Conservation (phyloP, 345 rosid species). For the Populus ilicifolia region DNA sequence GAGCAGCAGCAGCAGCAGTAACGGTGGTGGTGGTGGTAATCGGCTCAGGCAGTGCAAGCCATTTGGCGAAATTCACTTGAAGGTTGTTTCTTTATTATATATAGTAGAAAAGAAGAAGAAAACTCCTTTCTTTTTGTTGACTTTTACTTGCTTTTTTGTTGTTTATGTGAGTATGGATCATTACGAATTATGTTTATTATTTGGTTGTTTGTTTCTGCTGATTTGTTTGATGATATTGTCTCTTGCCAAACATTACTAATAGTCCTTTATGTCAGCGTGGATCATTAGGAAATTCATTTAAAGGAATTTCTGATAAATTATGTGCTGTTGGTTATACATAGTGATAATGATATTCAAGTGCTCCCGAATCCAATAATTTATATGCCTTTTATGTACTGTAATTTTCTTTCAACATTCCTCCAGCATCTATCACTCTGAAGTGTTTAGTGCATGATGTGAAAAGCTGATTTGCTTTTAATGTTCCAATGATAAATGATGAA, state of each 20-base stretch:
- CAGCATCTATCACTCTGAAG: neutral
- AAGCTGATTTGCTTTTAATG: too few relatives aligned
- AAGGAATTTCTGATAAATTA: neutral
- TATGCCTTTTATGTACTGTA: neutral
- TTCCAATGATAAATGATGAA: neutral
- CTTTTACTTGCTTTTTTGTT: conserved; percentile 4
- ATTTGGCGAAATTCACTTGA: conserved; percentile 86
- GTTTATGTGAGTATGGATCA: neutral
- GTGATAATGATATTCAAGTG: neutral
- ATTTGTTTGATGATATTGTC: neutral
- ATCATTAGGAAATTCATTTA: neutral
- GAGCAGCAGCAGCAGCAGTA: conserved; percentile 38
- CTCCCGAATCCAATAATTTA: neutral
- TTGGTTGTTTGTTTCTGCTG: neutral
- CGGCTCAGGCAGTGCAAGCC: conserved; percentile 56
- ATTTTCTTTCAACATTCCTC: neutral
- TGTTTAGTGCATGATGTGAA: neutral
- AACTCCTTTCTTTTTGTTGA: neutral
- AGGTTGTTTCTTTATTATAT: conserved; percentile 44
- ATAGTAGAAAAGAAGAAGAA: neutral
- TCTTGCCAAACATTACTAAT: neutral
- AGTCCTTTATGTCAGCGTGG: neutral
- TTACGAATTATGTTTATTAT: neutral
- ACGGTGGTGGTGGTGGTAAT: conserved; percentile 21
- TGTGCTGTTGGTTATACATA: neutral